Evolutionary conservation across 208 protist genomes (phyloP), one percentile per base, ranked within the genome.

Genomic region (Crithidia mellificae): DNA sequence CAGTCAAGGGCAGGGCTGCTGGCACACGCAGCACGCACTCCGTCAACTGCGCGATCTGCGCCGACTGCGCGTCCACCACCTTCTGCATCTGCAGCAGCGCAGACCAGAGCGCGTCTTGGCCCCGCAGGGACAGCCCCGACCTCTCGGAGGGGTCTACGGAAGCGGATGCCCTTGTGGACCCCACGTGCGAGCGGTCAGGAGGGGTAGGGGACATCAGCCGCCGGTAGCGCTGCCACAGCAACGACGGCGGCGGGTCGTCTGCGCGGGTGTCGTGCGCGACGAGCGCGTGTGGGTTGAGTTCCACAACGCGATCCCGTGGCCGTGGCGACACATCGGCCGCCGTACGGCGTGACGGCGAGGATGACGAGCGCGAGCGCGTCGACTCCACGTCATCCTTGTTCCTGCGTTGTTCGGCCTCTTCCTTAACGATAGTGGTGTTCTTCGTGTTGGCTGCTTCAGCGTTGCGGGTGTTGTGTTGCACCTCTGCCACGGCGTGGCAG

Each of bases 221-320:
- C 4, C 64, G 64, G 54, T 70, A 52, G 6, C 54, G 64, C 64
- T 70, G 64, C 43, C 41, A 63, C 41, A 53, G 54, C 22, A 62
- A 32, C 34, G 54, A 39, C 30, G 39, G 17, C 19, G 54, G 64
- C 32, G 56, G 65, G 43, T 63, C 65, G 19, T 64, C 44, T 0
- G 17, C 46, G n/a, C 36, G 39, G 15, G 2, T 38, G 1, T 7
- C 29, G 6, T 8, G 55, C 32, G 36, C 30, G 41, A 2, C 2
- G 41, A 49, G 39, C 27, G 56, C 30, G 1, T 20, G 24, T 8
- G 56, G n/a, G 19, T 51, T 34, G 2, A 20, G 15, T 19, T 63
- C 43, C 1, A 51, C 41, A 6, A 63, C 27, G 3, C 19, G 6
- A 15, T 39, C 12, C 22, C 6, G 8, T 6, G 43, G 43, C 19